Evolutionary conservation across 2,329 filamentous ascomycete genomes (phyloP).

Genomic region (Sarocladium brachiariae): DNA sequence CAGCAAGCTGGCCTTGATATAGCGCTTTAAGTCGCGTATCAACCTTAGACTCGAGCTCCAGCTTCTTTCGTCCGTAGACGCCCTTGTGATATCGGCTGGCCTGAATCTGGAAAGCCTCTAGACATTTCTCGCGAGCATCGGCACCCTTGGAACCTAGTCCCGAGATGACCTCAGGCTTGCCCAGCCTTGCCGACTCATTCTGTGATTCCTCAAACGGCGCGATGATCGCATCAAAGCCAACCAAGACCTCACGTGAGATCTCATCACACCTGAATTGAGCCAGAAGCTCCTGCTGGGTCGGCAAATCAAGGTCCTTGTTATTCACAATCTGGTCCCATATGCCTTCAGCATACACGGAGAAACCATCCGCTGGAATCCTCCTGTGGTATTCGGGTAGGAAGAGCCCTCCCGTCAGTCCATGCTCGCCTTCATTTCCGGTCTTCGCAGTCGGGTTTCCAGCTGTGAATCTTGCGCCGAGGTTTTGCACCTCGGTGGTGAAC

Average conservation of each 20-base stretch:
- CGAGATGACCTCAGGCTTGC: slow-evolving; percentile 64
- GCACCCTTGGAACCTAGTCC: slow-evolving; percentile 71
- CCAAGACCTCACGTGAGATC: slow-evolving; percentile 81
- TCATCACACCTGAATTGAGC: slow-evolving; percentile 98
- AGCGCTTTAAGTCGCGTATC: slow-evolving; percentile 83
- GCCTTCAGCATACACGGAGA: slow-evolving; percentile 85
- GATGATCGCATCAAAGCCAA: slow-evolving; percentile 77
- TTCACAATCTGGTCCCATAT: slow-evolving; percentile 98
- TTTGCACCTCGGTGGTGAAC: slow-evolving; percentile 74
- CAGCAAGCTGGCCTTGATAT: slow-evolving; percentile 80
- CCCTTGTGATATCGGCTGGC: slow-evolving; percentile 95
- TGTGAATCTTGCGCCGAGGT: slow-evolving; percentile 73
- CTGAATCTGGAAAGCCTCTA: slow-evolving; percentile 82
- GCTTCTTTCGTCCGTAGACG: slow-evolving; percentile 79
- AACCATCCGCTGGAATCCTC: slow-evolving; percentile 93
- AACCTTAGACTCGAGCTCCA: slow-evolving; percentile 79
- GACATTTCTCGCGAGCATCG: slow-evolving; percentile 60
- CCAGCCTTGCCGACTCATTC: slow-evolving; percentile 64
- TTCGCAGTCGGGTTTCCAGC: slow-evolving; percentile 69
- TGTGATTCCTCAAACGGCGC: slow-evolving; percentile 81
- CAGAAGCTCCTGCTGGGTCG: slow-evolving; percentile 92
- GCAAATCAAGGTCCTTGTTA: slow-evolving; percentile 96
- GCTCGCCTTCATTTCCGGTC: slow-evolving; percentile 55
- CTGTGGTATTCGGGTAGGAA: slow-evolving; percentile 94
- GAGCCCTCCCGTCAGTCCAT: slow-evolving; percentile 70